Base-by-base conservation (phyloP, 306 rosid species). In the Malus fusca region DNA sequence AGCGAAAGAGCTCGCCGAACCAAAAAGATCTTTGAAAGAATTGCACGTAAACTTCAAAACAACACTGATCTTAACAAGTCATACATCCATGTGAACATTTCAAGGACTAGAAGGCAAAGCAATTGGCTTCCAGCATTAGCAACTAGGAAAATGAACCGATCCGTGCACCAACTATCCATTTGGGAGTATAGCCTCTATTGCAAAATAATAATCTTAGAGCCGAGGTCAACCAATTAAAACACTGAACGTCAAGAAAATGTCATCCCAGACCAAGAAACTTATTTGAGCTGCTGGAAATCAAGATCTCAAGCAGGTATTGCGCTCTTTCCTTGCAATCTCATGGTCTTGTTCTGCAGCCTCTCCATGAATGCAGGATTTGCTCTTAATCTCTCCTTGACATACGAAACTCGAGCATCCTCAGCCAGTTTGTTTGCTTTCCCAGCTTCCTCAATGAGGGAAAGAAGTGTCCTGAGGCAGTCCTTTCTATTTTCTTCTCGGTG, bases 401-500 rank as follows among this genome's bases (percentile, higher is more conserved):
- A 96, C n/a, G 84, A 84, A 60, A 88, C 74, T 69, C 88, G 91
- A 64, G 96, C 97, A 76, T 83, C 86, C 58, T 90, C 96, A 14
- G 82, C 98, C 75, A 96, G 78, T 77, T 89, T 86, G 84, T 87
- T 89, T 76, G 99, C 97, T 88, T 89, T 96, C 71, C 93, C 96
- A 9, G 99, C 90, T 87, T 96, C 99, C 85, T 96, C 96, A 59
- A 95, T 88, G 42, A 95, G 96, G 73, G 90, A 83, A 76, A 88
- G 82, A 77, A 95, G 99, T 63, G 96, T 96, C 86, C 98, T 85
- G 30, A 92, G 88, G 79, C 99, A 92, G 71, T 96, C 98, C 86
- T 92, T 96, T 86, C 93, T 88, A 86, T 92, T 96, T 82, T 96
- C 99, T 79, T 96, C 98, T 56, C 97, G 90, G 74, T 96, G 97